Conservation (phyloP, 1,284 basidiomycete genomes). For the Leucoagaricus sp. region DNA sequence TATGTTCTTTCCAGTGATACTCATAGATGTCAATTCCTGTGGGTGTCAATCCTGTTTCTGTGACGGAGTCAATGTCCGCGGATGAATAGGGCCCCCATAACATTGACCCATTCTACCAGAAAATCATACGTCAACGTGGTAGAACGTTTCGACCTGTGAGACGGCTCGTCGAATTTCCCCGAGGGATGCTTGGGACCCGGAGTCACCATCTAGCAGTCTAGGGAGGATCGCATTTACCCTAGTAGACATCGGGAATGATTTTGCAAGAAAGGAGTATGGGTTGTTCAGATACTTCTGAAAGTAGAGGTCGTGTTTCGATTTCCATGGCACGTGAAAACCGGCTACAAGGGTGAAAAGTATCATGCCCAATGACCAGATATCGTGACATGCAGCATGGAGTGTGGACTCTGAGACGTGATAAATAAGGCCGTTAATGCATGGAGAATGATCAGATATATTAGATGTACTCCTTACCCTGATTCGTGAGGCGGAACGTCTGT, state of each 20-base stretch:
- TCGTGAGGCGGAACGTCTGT: conserved; percentile 96
- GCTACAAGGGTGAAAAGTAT: conserved; percentile 95
- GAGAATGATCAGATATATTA: conserved; percentile 13
- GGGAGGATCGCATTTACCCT: conserved; percentile 69
- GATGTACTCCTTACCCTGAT: conserved; percentile 68
- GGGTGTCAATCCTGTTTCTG: too few species aligned
- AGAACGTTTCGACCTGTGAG: conserved; percentile 66
- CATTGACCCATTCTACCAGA: too few species aligned
- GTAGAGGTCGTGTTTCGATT: conserved; percentile 82
- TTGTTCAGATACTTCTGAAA: conserved; percentile 75
- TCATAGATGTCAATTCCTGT: too few species aligned
- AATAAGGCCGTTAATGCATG: conserved; percentile 92
- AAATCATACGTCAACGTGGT: conserved; percentile 72
- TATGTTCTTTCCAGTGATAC: too few species aligned
- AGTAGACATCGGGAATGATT: conserved; percentile 71
- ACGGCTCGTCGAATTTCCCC: conserved; percentile 75
- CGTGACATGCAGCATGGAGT: conserved; percentile 90
- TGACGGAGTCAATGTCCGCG: too few species aligned
- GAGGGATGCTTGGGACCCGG: conserved; percentile 69
- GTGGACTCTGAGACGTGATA: conserved; percentile 71
- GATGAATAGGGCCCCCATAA: too few species aligned
- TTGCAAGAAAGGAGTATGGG: conserved; percentile 65
- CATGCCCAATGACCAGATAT: conserved; percentile 98
- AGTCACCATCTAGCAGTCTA: conserved; percentile 73
- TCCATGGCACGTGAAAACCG: conserved; percentile 98